Evolutionary conservation across 306 rosid species (phyloP), one percentile per base, ranked within the genome.

Genomic region (Astragalus glycyphyllos): DNA sequence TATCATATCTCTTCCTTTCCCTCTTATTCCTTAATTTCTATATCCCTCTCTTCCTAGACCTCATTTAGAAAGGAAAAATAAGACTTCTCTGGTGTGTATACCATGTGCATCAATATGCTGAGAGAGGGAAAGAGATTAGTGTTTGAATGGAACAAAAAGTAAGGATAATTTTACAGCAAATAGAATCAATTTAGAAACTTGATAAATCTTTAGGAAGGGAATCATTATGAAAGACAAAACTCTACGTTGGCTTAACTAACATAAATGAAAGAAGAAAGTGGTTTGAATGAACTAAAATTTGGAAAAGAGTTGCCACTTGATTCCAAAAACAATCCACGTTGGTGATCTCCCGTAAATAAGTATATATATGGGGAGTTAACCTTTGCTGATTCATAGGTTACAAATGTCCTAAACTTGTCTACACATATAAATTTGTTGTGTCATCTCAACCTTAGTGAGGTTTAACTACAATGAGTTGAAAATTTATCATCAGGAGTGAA

Each of bases 141-240:
- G 37, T 26, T 40, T 10, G 26, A 3, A 47, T 6, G 14, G 68
- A 48, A 67, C 49, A 26, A 41, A 41, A 76, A 48, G 12, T 3
- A 56, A 23, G 35, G 48, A 50, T 29, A 20, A 48, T 7, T 58
- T 35, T 15, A 34, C 61, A 59, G 69, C 63, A 68, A 58, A 48
- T 29, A 26, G 58, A 46, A 66, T 14, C 11, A 42, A 49, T 23
- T n/a, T 60, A 34, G 53, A 65, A 12, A n/a, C 58, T 75, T 45
- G 35, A 11, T 12, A 16, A 32, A 55, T n/a, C 31, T 16, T 3
- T 44, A 9, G 59, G 26, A 54, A 55, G 23, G 40, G 8, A 38
- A 68, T n/a, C 50, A 37, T 38, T 37, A 10, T 14, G 17, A 4
- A 6, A 1, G 47, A 55, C 10, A 41, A 38, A 14, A 26, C 15